Percentiles rank a stretch among this genome's conserved stretches.
These are phyloP conservation scores for Penicillium canariense DNA, from an alignment of 495 filamentous ascomycete species.

Conservation along the genomic window DNA sequence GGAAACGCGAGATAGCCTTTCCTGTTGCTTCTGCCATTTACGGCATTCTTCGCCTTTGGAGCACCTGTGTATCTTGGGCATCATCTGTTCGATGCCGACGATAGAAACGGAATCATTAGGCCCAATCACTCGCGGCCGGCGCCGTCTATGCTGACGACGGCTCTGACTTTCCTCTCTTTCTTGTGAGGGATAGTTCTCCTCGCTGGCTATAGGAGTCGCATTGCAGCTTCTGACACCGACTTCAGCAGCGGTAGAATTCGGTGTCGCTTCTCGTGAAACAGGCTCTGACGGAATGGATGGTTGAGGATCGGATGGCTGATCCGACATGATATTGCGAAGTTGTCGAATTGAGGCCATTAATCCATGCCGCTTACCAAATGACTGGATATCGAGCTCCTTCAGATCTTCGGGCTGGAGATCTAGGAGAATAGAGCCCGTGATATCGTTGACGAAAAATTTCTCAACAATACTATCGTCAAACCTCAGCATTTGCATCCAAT, in stretches of 20 bases:
- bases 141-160: conserved; percentile 30
- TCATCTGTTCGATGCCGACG: conserved; percentile 83
- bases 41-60: conserved; percentile 86
- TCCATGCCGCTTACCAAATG: conserved; percentile 84
- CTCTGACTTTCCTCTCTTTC: too few species aligned
- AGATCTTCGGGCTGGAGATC: conserved; percentile 87
- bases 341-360: conserved; percentile 81
- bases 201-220: too few species aligned
- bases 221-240: too few species aligned
- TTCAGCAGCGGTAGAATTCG: too few species aligned
- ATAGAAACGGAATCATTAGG: conserved; percentile 85
- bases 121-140: conserved; percentile 50
- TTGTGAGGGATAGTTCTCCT: too few species aligned
- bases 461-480: conserved; percentile 73
- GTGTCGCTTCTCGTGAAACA: too few species aligned
- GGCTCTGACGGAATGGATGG: too few species aligned
- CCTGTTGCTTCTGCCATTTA: conserved; percentile 72
- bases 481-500: conserved; percentile 72
- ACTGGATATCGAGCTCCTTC: conserved; percentile 90
- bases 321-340: conserved; percentile 59
- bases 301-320: too few species aligned
- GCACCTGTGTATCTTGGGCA: conserved; percentile 82
- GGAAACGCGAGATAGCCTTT: conserved; percentile 17
- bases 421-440: conserved; percentile 78
- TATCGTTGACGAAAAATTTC: conserved; percentile 86